phyloP scores from a whole-genome alignment of 345 rosid species.

The Syzygium oleosum region DNA sequence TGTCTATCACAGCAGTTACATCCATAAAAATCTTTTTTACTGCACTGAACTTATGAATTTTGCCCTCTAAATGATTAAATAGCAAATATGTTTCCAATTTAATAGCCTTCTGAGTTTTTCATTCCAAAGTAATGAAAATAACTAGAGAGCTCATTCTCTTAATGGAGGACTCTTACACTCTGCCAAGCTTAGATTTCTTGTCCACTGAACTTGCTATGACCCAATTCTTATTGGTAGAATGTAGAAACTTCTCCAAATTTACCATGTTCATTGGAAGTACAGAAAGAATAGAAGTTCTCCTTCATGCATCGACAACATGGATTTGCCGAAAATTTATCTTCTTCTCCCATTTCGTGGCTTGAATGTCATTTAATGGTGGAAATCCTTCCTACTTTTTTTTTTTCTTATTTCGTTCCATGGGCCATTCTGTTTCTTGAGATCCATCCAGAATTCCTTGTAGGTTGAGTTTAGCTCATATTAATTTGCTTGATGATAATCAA shows the following conservation, averaged over 20 bases:
- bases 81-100: not conserved
- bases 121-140: not conserved
- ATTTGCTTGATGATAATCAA: not conserved
- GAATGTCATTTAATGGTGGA: not conserved
- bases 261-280: not conserved
- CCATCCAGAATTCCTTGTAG: not conserved
- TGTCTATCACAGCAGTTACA: not conserved
- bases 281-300: not conserved
- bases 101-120: not conserved
- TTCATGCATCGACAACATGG: not conserved
- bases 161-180: not conserved
- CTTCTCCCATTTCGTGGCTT: not conserved
- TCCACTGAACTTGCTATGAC: not conserved
- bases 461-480: not conserved
- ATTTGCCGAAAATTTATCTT: not conserved
- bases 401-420: not conserved
- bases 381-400: not conserved
- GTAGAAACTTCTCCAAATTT: not conserved
- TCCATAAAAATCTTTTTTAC: not conserved
- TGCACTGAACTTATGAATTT: not conserved
- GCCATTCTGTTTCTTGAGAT: not conserved
- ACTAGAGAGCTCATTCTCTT: not conserved
- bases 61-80: not conserved
- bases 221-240: not conserved
- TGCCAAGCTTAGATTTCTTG: not conserved